These are phyloP conservation scores for Epichloe scottii DNA, from an alignment of 2,329 filamentous ascomycete genomes.

Conservation along the genomic window DNA sequence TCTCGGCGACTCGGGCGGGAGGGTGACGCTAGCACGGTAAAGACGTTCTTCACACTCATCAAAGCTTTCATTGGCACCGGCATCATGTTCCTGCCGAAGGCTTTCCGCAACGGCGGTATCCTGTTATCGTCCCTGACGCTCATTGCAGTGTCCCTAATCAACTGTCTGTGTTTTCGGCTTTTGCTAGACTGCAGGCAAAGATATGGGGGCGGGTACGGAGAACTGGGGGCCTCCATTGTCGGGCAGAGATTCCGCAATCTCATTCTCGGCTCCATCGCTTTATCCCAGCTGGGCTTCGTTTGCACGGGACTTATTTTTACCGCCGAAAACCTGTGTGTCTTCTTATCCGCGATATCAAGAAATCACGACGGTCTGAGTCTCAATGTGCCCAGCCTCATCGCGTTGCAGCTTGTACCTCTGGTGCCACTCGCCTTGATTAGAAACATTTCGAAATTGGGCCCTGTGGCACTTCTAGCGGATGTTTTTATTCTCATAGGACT, in stretches of 20 bases:
- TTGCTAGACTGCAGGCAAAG: slow-evolving; percentile 52
- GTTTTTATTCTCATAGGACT: slow-evolving; percentile 60
- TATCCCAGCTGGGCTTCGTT: slow-evolving; percentile 68
- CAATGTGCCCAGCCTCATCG: slow-evolving; percentile 43
- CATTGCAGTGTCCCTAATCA: slow-evolving; percentile 50
- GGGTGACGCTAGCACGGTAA: slow-evolving; percentile 54
- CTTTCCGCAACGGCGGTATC: slow-evolving; percentile 66
- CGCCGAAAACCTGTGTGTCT: slow-evolving; percentile 59
- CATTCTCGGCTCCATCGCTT: slow-evolving; percentile 56
- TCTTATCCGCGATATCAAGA: slow-evolving; percentile 48
- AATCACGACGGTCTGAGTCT: slow-evolving; percentile 38
- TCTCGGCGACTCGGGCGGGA: slow-evolving; percentile 30
- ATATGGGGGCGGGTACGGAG: slow-evolving; percentile 61
- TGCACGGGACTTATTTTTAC: slow-evolving; percentile 68
- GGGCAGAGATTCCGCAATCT: slow-evolving; percentile 50
- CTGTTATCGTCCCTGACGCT: slow-evolving; percentile 61
- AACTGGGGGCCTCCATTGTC: slow-evolving; percentile 54
- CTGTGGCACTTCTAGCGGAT: slow-evolving; percentile 56
- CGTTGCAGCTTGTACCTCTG: slow-evolving; percentile 50
- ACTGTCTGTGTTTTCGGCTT: slow-evolving; percentile 59
- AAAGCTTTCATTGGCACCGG: slow-evolving; percentile 72
- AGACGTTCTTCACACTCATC: slow-evolving; percentile 66
- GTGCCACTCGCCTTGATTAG: slow-evolving; percentile 58
- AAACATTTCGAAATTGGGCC: slow-evolving; percentile 63
- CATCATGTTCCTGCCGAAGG: slow-evolving; percentile 72